These are phyloP conservation scores for Adansonia grandidieri DNA, from an alignment of 441 rosid species.

Conservation along the genomic window DNA sequence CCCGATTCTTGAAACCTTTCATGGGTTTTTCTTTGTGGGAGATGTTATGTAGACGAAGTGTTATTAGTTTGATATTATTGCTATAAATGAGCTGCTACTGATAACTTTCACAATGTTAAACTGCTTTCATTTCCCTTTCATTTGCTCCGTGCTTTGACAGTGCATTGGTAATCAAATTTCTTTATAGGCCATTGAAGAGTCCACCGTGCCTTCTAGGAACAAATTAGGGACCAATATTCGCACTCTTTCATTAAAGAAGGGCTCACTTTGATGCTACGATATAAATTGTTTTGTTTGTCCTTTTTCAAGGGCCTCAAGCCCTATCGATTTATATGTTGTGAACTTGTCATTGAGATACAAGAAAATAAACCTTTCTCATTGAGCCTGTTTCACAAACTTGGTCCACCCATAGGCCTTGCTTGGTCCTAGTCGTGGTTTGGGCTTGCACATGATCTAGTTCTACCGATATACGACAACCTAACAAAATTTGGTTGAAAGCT, in stretches of 20 bases:
- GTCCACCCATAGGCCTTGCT: not conserved
- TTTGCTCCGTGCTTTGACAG: not conserved
- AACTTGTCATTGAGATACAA: too few species aligned
- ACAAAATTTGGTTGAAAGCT: too few species aligned
- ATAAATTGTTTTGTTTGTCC: not conserved
- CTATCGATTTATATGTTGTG: too few species aligned
- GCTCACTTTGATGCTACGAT: not conserved
- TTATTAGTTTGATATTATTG: not conserved
- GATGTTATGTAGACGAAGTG: not conserved
- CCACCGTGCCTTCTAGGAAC: not conserved
- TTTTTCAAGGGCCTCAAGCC: not conserved
- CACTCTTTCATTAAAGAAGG: not conserved
- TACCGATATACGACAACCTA: too few species aligned
- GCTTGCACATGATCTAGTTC: too few species aligned
- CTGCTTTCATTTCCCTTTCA: not conserved
- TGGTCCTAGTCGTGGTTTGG: not conserved
- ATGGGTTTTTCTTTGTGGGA: not conserved
- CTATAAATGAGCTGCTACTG: not conserved
- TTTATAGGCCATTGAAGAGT: not conserved
- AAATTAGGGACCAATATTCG: not conserved
- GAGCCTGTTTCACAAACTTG: not conserved
- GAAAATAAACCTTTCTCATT: not conserved
- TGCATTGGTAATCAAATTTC: not conserved
- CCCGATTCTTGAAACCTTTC: slow-evolving; percentile 11
- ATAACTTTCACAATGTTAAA: not conserved